Conservation (phyloP, 2,329 filamentous ascomycete genomes). For the Neoascochyta sp. region DNA sequence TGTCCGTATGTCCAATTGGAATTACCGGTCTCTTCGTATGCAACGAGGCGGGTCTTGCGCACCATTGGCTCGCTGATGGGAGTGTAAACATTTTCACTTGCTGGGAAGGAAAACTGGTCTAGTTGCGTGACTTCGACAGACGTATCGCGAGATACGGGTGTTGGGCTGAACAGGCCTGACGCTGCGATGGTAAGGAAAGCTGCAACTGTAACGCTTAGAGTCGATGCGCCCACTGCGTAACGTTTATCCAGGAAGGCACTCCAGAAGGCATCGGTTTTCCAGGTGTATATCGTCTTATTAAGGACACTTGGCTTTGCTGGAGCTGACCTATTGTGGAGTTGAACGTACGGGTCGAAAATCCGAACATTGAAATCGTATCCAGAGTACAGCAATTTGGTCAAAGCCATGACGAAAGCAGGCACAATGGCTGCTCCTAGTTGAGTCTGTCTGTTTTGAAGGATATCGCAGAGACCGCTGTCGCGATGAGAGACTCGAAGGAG, state of each 20-base stretch:
- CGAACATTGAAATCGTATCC: constrained; percentile 2
- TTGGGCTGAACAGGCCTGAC: constrained; percentile 1
- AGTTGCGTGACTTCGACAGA: not conserved
- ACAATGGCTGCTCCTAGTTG: constrained; percentile 1
- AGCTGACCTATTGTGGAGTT: constrained; percentile 1
- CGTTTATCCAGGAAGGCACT: not conserved
- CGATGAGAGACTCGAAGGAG: not conserved
- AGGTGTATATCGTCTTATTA: constrained; percentile 2
- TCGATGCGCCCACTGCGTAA: constrained; percentile 1
- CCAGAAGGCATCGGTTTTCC: constrained; percentile 2
- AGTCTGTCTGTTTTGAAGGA: not conserved
- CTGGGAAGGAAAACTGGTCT: not conserved
- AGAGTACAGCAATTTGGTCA: constrained; percentile 2
- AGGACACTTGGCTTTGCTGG: constrained; percentile 1
- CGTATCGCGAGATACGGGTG: not conserved
- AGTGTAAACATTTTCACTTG: no score
- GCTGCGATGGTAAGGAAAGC: constrained; percentile 1
- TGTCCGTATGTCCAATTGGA: not conserved
- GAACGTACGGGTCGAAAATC: constrained; percentile 2
- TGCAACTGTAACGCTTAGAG: constrained; percentile 1
- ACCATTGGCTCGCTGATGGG: not conserved
- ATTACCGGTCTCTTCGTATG: not conserved
- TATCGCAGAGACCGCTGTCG: not conserved
- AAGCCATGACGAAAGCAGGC: constrained; percentile 1
- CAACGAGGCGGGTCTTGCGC: not conserved